Conservation (phyloP, 1,284 basidiomycete genomes). For the Ustilago tritici region DNA sequence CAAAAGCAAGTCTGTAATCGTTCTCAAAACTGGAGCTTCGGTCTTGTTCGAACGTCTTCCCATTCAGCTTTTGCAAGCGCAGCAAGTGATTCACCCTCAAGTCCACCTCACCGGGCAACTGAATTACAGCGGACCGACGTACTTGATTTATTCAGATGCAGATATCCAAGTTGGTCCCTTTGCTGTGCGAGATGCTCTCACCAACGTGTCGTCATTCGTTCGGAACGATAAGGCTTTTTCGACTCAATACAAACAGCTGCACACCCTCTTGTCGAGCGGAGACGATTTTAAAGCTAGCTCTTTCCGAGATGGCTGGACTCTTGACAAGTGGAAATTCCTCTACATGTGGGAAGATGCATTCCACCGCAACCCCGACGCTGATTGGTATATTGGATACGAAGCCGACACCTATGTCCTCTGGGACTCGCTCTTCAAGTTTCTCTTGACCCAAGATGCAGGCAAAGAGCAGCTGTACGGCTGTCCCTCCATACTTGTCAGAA, state of each 20-base stretch:
- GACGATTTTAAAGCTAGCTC: neutral
- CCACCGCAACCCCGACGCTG: constrained; percentile 14
- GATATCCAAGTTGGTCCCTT: constrained; percentile 11
- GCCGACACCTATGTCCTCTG: constrained; percentile 40
- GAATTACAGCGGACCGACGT: constrained; percentile 11
- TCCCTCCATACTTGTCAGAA: constrained; percentile 12
- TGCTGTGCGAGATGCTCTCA: constrained; percentile 26
- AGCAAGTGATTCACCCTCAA: neutral
- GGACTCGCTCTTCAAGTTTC: constrained; percentile 34
- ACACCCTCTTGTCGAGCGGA: constrained; percentile 6
- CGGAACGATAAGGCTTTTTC: constrained; percentile 14
- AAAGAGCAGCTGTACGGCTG: constrained; percentile 36
- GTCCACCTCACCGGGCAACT: constrained; percentile 13
- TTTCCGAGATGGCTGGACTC: constrained; percentile 27
- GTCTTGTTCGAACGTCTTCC: constrained; percentile 41
- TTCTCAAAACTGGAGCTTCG: constrained; percentile 38
- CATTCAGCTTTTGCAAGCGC: constrained; percentile 29
- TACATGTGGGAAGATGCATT: constrained; percentile 49
- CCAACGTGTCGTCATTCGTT: constrained; percentile 33
- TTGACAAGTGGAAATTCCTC: constrained; percentile 47
- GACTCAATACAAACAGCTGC: constrained; percentile 20
- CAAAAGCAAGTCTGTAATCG: constrained; percentile 23
- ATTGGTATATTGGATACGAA: constrained; percentile 51
- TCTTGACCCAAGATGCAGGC: constrained; percentile 9
- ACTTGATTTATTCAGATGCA: constrained; percentile 38